These are phyloP conservation scores for Silene noctiflora DNA, from an alignment of 179 eudicot species.

Conservation along the genomic window DNA sequence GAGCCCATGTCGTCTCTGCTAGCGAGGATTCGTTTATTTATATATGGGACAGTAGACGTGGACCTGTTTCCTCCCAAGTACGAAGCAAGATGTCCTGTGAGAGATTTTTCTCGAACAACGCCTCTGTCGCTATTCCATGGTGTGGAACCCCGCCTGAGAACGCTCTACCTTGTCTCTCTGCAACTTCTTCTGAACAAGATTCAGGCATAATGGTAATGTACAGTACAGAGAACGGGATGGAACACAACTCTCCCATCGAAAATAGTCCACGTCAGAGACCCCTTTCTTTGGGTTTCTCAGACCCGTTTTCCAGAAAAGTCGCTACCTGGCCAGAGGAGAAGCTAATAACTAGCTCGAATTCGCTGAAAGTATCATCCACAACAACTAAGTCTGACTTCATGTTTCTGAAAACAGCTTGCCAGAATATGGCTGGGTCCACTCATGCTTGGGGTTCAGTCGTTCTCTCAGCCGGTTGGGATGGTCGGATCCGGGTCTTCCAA, in stretches of 20 bases:
- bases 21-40: conserved; percentile 63
- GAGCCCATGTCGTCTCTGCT: conserved; percentile 56
- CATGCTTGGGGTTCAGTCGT: conserved; percentile 79
- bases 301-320: conserved; percentile 49
- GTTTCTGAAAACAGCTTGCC: conserved; percentile 60
- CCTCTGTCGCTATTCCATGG: conserved; percentile 79
- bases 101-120: conserved; percentile 54
- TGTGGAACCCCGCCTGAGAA: conserved; percentile 38
- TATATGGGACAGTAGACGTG: conserved; percentile 54
- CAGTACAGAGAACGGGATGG: conserved; percentile 16
- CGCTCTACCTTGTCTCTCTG: conserved; percentile 23
- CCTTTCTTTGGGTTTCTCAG: conserved; percentile 41
- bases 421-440: conserved; percentile 40
- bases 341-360: conserved; percentile 43
- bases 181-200: conserved; percentile 8
- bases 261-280: too few relatives aligned
- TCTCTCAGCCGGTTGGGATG: conserved; percentile 87
- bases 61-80: conserved; percentile 29
- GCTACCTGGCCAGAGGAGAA: conserved; percentile 95
- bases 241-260: not conserved
- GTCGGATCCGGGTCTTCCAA: conserved; percentile 67
- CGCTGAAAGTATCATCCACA: conserved; percentile 38
- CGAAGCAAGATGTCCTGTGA: conserved; percentile 48
- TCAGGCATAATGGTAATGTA: conserved; percentile 33
- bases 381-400: conserved; percentile 52